These are phyloP conservation scores for Malbranchea zuffiana DNA, from an alignment of 2,329 filamentous ascomycete species.

Conservation along the genomic window DNA sequence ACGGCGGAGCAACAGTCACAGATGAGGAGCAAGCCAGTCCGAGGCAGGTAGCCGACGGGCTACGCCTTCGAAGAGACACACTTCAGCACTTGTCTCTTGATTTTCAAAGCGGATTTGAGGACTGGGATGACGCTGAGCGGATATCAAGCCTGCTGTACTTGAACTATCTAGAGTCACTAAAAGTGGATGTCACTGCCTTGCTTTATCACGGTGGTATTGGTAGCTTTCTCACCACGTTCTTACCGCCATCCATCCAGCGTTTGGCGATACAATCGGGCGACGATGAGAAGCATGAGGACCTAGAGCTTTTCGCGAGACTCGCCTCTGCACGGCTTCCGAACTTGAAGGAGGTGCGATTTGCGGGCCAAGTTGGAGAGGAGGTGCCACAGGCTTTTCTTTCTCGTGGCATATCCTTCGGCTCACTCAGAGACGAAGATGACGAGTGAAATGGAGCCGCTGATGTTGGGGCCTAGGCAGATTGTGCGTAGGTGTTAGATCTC, in stretches of 20 bases:
- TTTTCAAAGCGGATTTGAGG: background rate
- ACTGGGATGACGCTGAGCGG: background rate
- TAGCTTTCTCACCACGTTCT: background rate
- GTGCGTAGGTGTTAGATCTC: no score
- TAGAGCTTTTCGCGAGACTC: no score
- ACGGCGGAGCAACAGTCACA: background rate
- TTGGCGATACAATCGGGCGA: background rate
- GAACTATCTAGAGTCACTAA: background rate
- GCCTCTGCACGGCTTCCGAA: no score
- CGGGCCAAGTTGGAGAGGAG: no score
- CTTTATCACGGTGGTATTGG: background rate
- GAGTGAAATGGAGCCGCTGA: no score
- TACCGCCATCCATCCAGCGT: background rate
- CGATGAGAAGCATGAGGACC: no score
- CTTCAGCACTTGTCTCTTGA: constrained; percentile 1
- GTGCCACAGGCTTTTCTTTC: no score
- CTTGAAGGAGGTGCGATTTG: no score
- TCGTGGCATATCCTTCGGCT: no score
- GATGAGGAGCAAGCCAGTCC: background rate
- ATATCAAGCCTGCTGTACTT: background rate
- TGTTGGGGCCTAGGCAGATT: no score
- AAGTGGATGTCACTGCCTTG: background rate
- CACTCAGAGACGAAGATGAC: no score
- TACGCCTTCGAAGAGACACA: background rate
- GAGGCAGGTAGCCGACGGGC: background rate